A percentile compares a stretch with the other conserved stretches of the same genome.
phyloP scores from a whole-genome alignment of 1,284 basidiomycete species.

The Takashimella koratensis region DNA sequence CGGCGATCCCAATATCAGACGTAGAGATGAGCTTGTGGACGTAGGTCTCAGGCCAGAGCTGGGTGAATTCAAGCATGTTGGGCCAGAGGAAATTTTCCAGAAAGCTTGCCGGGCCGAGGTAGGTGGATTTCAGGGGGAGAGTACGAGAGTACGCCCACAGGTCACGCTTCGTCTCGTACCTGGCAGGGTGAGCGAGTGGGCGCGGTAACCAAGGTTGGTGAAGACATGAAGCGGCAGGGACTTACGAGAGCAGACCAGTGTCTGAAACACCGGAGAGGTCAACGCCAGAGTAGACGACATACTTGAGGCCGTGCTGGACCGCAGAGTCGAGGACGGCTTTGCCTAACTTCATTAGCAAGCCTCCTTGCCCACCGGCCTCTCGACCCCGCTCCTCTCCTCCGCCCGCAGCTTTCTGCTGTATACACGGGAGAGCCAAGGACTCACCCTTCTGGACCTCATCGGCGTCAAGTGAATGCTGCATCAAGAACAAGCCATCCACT shows the following conservation, averaged over 20 bases:
- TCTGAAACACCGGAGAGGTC: no score
- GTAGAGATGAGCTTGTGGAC: slow-evolving; percentile 2
- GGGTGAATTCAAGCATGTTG: background rate
- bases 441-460: no score
- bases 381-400: background rate
- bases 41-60: background rate
- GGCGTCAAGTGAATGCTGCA: background rate
- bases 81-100: slow-evolving; percentile 2
- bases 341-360: no score
- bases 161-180: slow-evolving; percentile 2
- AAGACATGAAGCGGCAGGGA: no score
- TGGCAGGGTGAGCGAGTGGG: background rate
- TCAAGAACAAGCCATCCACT: slow-evolving; percentile 2
- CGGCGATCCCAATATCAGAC: slow-evolving; percentile 2
- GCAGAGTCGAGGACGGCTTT: no score
- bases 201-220: background rate
- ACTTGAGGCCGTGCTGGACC: no score
- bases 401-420: background rate
- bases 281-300: no score
- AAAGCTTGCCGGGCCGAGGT: slow-evolving; percentile 1
- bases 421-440: background rate
- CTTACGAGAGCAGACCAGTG: no score
- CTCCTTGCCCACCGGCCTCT: background rate
- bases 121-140: background rate
- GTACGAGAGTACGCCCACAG: slow-evolving; percentile 1